Percentiles rank a stretch among this genome's conserved stretches.
These are phyloP conservation scores for Globisporangium nagaii DNA, from an alignment of 352 stramenopile species.

Conservation along the genomic window DNA sequence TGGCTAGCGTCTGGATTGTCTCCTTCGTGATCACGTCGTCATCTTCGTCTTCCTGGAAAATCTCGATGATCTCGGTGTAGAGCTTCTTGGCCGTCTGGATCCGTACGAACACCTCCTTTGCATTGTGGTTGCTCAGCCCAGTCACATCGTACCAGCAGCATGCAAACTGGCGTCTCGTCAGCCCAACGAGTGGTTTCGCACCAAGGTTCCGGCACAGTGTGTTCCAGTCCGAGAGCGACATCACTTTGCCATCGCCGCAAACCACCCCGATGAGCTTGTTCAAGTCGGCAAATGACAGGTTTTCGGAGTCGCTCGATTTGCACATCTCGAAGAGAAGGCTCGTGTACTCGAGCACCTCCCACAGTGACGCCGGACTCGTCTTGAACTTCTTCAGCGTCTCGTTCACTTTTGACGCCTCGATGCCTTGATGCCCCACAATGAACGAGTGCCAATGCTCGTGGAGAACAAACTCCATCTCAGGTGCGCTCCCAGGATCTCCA, in stretches of 20 bases:
- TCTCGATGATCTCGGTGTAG: slow-evolving; percentile 29
- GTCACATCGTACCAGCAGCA: slow-evolving; percentile 50
- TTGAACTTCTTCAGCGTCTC: slow-evolving; percentile 46
- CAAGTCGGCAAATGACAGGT: slow-evolving; percentile 21
- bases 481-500: slow-evolving; percentile 10
- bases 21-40: slow-evolving; percentile 23
- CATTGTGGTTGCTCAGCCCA: slow-evolving; percentile 24
- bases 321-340: slow-evolving; percentile 45
- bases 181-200: slow-evolving; percentile 25
- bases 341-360: slow-evolving; percentile 54
- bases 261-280: slow-evolving; percentile 37
- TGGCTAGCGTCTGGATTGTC: slow-evolving; percentile 28
- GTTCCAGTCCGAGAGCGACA: slow-evolving; percentile 27
- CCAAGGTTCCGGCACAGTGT: slow-evolving; percentile 28
- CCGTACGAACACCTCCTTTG: slow-evolving; percentile 42
- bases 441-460: slow-evolving; percentile 58
- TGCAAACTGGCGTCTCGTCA: slow-evolving; percentile 46
- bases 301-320: slow-evolving; percentile 17
- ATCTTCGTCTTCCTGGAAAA: slow-evolving; percentile 39
- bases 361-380: slow-evolving; percentile 33
- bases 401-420: slow-evolving; percentile 34
- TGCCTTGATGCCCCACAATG: slow-evolving; percentile 35
- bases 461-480: slow-evolving; percentile 36
- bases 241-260: slow-evolving; percentile 23
- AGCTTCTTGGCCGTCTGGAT: slow-evolving; percentile 41